phyloP scores from a whole-genome alignment of 2,329 filamentous ascomycete species.

The Biscogniauxia sp. region DNA sequence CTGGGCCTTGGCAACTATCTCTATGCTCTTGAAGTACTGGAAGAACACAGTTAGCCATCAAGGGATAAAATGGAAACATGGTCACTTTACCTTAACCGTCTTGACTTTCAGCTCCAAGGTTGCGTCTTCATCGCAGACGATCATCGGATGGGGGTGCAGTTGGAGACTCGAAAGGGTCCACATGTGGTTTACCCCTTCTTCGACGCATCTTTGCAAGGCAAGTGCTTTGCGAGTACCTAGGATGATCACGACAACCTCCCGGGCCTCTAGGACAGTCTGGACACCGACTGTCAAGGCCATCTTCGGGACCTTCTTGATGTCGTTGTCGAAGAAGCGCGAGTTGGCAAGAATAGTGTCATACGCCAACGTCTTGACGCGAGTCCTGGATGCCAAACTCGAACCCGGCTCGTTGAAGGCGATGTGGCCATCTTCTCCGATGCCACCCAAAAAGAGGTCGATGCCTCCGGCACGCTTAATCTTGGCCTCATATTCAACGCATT shows the following conservation, averaged over 20 bases:
- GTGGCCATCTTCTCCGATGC: conserved; percentile 82
- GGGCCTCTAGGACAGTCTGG: conserved; percentile 76
- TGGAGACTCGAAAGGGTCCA: conserved; percentile 84
- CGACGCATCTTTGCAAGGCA: conserved; percentile 76
- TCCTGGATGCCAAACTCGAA: conserved; percentile 72
- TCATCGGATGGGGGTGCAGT: conserved; percentile 75
- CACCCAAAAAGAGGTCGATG: conserved; percentile 82
- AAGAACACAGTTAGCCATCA: conserved; percentile 1
- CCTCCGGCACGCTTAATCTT: conserved; percentile 72
- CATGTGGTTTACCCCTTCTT: conserved; percentile 84
- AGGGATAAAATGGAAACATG: neutral
- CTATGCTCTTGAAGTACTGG: conserved; percentile 70
- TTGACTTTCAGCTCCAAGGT: conserved; percentile 72
- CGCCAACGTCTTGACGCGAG: conserved; percentile 80
- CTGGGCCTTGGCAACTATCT: conserved; percentile 57
- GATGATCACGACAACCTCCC: conserved; percentile 81
- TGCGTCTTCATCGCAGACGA: conserved; percentile 80
- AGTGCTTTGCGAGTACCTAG: conserved; percentile 78
- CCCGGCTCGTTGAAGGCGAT: conserved; percentile 91
- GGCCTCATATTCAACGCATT: conserved; percentile 77
- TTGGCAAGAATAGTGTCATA: conserved; percentile 87
- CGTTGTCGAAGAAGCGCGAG: conserved; percentile 77
- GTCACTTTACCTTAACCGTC: conserved; percentile 57
- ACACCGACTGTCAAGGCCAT: conserved; percentile 85
- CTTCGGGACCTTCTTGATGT: conserved; percentile 70